phyloP scores from a whole-genome alignment of 2,329 filamentous ascomycete genomes.

The Epichloe elymi region DNA sequence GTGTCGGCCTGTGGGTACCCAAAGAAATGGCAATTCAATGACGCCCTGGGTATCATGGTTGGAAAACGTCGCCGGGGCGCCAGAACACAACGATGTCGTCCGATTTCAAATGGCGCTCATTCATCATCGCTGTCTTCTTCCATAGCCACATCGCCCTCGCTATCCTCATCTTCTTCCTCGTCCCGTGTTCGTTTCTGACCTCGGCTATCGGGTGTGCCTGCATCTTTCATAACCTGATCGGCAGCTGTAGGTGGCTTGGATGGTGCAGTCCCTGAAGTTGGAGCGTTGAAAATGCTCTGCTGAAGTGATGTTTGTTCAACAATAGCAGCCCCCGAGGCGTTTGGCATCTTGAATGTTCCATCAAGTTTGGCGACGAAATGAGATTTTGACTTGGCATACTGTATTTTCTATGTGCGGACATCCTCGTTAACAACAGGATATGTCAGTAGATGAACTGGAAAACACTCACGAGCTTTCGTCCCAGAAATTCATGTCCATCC shows the following conservation, averaged over 20 bases:
- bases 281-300: slow-evolving; percentile 67
- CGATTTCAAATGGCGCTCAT: slow-evolving; percentile 16
- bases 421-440: not conserved
- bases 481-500: slow-evolving; percentile 76
- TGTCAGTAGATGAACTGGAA: not conserved
- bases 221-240: slow-evolving; percentile 37
- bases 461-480: slow-evolving; percentile 62
- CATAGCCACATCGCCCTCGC: slow-evolving; percentile 56
- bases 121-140: slow-evolving; percentile 65
- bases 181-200: slow-evolving; percentile 61
- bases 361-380: slow-evolving; percentile 83
- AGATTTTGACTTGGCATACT: slow-evolving; percentile 83
- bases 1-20: slow-evolving; percentile 67
- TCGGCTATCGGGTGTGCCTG: slow-evolving; percentile 39
- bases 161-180: slow-evolving; percentile 51
- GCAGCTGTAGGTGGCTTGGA: slow-evolving; percentile 34
- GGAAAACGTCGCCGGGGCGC: not conserved
- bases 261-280: slow-evolving; percentile 37
- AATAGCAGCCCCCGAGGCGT: slow-evolving; percentile 34
- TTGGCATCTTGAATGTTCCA: slow-evolving; percentile 69
- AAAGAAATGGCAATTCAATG: slow-evolving; percentile 45
- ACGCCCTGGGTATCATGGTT: slow-evolving; percentile 7
- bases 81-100: not conserved
- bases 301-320: slow-evolving; percentile 61
- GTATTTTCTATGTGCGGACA: slow-evolving; percentile 54